Evolutionary conservation across 768 basidiomycete genomes (phyloP), one percentile per base, ranked within the genome.

Genomic region (Lanmaoa pseudosensibilis): DNA sequence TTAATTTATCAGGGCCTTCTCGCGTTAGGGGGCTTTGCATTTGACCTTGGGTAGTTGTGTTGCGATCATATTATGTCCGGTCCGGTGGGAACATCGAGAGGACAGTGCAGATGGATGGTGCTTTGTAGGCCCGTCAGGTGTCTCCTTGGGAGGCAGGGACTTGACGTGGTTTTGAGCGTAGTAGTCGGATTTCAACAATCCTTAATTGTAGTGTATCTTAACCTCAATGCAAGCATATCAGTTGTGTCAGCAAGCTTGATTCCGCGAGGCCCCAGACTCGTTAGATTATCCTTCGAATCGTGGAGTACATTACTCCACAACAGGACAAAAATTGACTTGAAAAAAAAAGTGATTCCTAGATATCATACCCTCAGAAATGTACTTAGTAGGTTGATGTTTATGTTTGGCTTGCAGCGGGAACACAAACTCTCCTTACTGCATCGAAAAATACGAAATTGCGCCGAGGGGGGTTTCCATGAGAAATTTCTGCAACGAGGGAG

Each of bases 161-260:
- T 62, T 65, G 59, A 55, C 49, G 63, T 52, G 74, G 59, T 72
- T 68, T 65, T 61, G 69, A 71, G 69, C 70, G 75, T 77, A 77
- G 78, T 78, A 74, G 77, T 74, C 68, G 85, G 87, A 84, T 88
- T 88, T 88, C 87, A 88, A 88, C 87, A 88, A 88, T 88, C 87
- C 85, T 50, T 68, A 65, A 67, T 70, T 60, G 60, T 70, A 71
- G 25, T 53, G 59, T 70, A 70, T 57, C 13, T 46, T 47, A 46
- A 49, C n/a, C 18, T 59, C 41, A 41, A 60, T 64, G 54, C 57
- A 44, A 57, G 39, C 13, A 23, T 34, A 43, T 56, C 3, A 7
- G 11, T 56, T 23, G 27, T 23, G 21, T 23, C 25, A 18, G 37
- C 13, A 19, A 33, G 8, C n/a, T 5, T 33, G 33, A 12, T 36